These are phyloP conservation scores for Colletotrichum sp. DNA, from an alignment of 2,329 filamentous ascomycete species.

Conservation along the genomic window DNA sequence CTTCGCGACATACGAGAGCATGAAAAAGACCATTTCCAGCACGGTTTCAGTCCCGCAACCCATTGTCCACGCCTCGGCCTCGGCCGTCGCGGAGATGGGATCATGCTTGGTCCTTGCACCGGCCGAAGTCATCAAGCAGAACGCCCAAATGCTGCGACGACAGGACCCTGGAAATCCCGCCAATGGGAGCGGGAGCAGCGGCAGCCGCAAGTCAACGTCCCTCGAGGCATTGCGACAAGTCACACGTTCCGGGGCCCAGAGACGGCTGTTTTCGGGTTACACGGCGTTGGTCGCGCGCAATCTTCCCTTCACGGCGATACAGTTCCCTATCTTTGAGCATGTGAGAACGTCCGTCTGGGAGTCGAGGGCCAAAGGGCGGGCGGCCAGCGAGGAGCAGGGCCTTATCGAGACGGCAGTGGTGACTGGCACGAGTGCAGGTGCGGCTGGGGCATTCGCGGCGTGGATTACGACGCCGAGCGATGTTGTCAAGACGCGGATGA, in stretches of 20 bases:
- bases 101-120: conserved; percentile 88
- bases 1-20: conserved; percentile 86
- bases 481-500: conserved; percentile 88
- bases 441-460: conserved; percentile 76
- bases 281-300: conserved; percentile 82
- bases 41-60: conserved; percentile 66
- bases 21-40: conserved; percentile 67
- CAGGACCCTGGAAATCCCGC: conserved; percentile 17
- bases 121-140: conserved; percentile 91
- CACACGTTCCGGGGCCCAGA: conserved; percentile 57
- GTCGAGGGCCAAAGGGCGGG: conserved; percentile 31
- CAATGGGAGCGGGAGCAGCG: neutral
- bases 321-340: conserved; percentile 87
- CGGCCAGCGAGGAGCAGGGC: conserved; percentile 23
- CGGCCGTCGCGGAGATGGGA: conserved; percentile 78
- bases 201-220: conserved; percentile 41
- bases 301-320: conserved; percentile 84
- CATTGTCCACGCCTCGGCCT: conserved; percentile 75
- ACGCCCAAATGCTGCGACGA: conserved; percentile 78
- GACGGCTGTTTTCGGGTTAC: conserved; percentile 74
- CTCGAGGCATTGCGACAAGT: conserved; percentile 53
- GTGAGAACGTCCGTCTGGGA: conserved; percentile 61
- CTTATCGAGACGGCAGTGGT: conserved; percentile 72
- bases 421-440: conserved; percentile 75
- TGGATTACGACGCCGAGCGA: conserved; percentile 88